These are phyloP conservation scores for Nematodospora valgi DNA, from an alignment of 805 yeast genomes.

Conservation along the genomic window DNA sequence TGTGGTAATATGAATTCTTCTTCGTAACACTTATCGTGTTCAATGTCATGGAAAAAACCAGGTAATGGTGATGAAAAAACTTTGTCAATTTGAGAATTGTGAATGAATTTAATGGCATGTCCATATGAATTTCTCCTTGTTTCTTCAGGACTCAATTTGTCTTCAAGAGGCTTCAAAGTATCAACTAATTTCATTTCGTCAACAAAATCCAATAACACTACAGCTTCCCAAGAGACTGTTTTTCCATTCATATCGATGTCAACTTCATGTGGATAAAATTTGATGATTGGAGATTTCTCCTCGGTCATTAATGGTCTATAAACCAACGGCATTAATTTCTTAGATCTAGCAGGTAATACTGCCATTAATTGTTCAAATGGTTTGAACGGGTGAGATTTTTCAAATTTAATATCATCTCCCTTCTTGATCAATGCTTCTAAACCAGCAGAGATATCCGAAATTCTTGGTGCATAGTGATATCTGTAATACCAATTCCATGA, in stretches of 20 bases:
- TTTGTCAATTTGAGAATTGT: conserved; percentile 70
- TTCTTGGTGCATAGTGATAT: conserved; percentile 92
- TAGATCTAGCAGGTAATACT: conserved; percentile 91
- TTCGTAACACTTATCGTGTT: conserved; percentile 75
- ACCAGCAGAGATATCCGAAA: conserved; percentile 79
- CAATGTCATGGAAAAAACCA: conserved; percentile 72
- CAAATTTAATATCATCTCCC: conserved; percentile 42
- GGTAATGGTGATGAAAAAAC: conserved; percentile 75
- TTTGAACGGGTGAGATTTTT: conserved; percentile 72
- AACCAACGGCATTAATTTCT: conserved; percentile 67
- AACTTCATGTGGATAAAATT: conserved; percentile 87
- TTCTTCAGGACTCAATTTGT: conserved; percentile 66
- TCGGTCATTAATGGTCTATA: conserved; percentile 85
- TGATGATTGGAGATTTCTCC: conserved; percentile 78
- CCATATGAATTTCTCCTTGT: conserved; percentile 73
- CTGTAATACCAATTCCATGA: conserved; percentile 96
- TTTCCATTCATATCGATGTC: conserved; percentile 91
- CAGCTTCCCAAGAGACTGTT: conserved; percentile 97
- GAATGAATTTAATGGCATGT: conserved; percentile 59
- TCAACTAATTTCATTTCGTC: conserved; percentile 72
- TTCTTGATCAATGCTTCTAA: conserved; percentile 47
- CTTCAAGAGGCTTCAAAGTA: conserved; percentile 68
- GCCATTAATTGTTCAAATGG: conserved; percentile 98
- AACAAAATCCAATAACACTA: conserved; percentile 86
- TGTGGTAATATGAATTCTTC: conserved; percentile 50